Evolutionary conservation across 1,284 basidiomycete genomes (phyloP), one percentile per base, ranked within the genome.

Genomic region (Leccinum angustisporum): DNA sequence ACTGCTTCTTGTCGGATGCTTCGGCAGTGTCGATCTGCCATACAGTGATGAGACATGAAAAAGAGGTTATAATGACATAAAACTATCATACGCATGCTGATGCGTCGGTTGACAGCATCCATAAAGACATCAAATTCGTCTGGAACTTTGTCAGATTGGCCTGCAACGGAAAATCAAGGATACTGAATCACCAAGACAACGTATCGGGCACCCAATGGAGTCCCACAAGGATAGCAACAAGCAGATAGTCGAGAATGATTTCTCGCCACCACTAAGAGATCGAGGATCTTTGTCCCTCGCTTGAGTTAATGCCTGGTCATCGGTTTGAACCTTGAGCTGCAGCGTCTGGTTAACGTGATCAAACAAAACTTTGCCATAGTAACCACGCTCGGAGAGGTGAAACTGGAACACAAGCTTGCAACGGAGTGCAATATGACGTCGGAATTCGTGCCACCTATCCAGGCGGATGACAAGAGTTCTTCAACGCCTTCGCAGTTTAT

Each of bases 161-260:
- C 13, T n/a, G 14, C 4, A 7, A 16, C 14, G 6, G 13, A 52
- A 14, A 59, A 27, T 65, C 63, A 53, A 50, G 9, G 13, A 4
- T 77, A 72, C 53, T 66, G 25, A 79, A 81, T 71, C 77, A 89
- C 97, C 96, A 36, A 99, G 84, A 71, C 97, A 99, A 62, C 97
- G 83, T 58, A 99, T 84, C 0, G 96, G 97, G 74, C 95, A 97
- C 1, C 92, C 91, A 60, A 97, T 94, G 10, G 94, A 90, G 69
- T 97, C 93, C 97, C 97, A 99, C 51, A 99, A 80, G 6, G 97
- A 90, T 33, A 98, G 79, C 56, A 99, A 79, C 58, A 99, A 77
- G 68, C 94, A 97, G 65, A 98, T 95, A 0, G 97, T 99, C 6
- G 95, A 93, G 78, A 97, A 99, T 5, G 94, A 97, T 73, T 98